Evolutionary conservation across 2,329 filamentous ascomycete genomes (phyloP).

Genomic region (Scopulariopsis brevicaulis): DNA sequence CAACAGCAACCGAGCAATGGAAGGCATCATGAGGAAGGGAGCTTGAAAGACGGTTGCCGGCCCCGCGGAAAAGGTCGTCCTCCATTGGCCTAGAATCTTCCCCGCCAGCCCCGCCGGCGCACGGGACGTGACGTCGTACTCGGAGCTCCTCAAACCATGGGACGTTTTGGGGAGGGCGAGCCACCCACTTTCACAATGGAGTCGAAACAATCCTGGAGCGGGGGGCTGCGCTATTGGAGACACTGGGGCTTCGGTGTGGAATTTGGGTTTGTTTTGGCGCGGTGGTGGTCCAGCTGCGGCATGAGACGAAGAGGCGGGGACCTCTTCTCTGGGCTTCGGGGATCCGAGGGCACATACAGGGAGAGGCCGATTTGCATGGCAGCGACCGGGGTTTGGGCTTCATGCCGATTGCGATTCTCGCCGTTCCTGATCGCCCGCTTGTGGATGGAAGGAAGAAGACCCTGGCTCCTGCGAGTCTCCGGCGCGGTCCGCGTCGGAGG

Average conservation of each 20-base stretch:
- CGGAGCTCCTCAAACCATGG: not conserved
- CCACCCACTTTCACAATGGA: not conserved
- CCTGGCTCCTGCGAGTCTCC: not conserved
- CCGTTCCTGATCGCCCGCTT: not conserved
- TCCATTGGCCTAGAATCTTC: too few species aligned
- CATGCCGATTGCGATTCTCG: not conserved
- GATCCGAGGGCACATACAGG: not conserved
- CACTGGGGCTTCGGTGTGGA: not conserved
- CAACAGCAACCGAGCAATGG: too few species aligned
- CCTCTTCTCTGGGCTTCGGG: not conserved
- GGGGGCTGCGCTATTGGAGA: not conserved
- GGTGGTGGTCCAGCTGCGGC: not conserved
- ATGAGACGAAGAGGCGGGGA: not conserved
- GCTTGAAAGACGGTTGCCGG: too few species aligned
- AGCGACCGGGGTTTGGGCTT: not conserved
- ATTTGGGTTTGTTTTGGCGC: not conserved
- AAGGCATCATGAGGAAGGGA: too few species aligned
- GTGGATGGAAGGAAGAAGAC: not conserved
- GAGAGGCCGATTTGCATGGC: not conserved
- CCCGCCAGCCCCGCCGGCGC: too few species aligned
- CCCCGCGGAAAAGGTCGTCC: too few species aligned
- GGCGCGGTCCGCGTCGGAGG: constrained; percentile 1
- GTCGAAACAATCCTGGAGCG: not conserved
- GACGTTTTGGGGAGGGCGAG: not conserved
- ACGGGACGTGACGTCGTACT: not conserved